phyloP scores from a whole-genome alignment of 1,139 yeast genomes.

The Taphrina confusa region DNA sequence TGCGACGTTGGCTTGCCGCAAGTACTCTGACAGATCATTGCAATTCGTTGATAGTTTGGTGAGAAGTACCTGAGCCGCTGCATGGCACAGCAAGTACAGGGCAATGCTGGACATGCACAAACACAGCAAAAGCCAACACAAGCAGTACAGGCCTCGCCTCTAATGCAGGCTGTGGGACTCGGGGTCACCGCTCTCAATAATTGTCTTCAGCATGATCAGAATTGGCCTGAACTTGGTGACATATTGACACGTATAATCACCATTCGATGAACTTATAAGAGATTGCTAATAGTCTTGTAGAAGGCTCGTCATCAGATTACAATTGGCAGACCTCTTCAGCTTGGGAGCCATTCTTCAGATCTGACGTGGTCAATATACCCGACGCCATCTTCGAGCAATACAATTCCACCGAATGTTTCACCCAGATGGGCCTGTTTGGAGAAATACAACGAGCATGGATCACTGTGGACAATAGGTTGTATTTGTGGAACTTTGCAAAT shows the following conservation, averaged over 20 bases:
- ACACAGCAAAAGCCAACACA: slow-evolving; percentile 6
- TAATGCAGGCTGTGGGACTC: slow-evolving; percentile 4
- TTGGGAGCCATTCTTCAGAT: slow-evolving; percentile 76
- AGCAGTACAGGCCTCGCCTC: slow-evolving; percentile 6
- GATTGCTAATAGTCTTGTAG: slow-evolving; percentile 29
- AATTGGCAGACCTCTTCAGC: slow-evolving; percentile 43
- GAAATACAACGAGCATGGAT: slow-evolving; percentile 87
- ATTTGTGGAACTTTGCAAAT: slow-evolving; percentile 77
- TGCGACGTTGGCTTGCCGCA: too few relatives aligned
- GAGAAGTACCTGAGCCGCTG: slow-evolving; percentile 4
- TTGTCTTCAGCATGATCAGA: slow-evolving; percentile 32
- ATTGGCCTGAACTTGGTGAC: slow-evolving; percentile 38
- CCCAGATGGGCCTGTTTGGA: slow-evolving; percentile 81
- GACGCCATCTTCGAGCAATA: slow-evolving; percentile 79
- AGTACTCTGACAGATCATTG: too few relatives aligned
- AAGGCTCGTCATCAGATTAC: slow-evolving; percentile 43
- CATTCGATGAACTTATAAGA: neutral
- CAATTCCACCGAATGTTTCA: slow-evolving; percentile 64
- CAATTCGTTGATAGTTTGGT: too few relatives aligned
- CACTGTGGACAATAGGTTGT: slow-evolving; percentile 75
- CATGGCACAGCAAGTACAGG: slow-evolving; percentile 18
- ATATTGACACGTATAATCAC: slow-evolving; percentile 32
- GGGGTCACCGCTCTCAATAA: slow-evolving; percentile 14
- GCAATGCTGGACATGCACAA: slow-evolving; percentile 6
- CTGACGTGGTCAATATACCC: slow-evolving; percentile 71